Evolutionary conservation across 176 grass and related monocot genomes (phyloP).

Genomic region (Dactylis glomerata): DNA sequence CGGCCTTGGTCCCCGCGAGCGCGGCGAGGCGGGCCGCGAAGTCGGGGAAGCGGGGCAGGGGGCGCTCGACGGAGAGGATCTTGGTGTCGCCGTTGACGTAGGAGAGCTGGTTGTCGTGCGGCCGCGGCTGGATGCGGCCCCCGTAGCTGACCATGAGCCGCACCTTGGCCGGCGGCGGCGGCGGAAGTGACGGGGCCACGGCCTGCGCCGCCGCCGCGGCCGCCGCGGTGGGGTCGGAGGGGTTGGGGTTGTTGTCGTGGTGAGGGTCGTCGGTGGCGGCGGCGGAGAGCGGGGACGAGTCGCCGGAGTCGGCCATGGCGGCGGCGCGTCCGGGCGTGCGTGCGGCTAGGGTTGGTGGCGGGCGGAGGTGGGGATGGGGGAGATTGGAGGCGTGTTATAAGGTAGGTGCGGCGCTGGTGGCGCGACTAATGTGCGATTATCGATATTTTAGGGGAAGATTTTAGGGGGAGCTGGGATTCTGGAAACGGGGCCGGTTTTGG

Average conservation of each 20-base stretch:
- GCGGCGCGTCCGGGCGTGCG: background rate
- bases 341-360: constrained; percentile 37
- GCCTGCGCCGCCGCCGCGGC: background rate
- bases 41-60: constrained; percentile 57
- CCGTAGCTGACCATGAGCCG: constrained; percentile 97
- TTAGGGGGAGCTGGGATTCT: constrained; percentile 7
- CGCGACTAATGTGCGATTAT: background rate
- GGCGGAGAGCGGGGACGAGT: constrained; percentile 63
- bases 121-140: constrained; percentile 84
- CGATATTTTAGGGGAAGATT: background rate
- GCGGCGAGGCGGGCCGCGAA: constrained; percentile 53
- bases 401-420: background rate
- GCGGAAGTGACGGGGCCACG: background rate
- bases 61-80: constrained; percentile 86
- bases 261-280: constrained; percentile 41
- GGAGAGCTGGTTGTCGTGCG: constrained; percentile 78
- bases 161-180: constrained; percentile 24
- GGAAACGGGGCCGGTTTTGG: constrained; percentile 12
- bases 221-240: background rate
- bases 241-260: constrained; percentile 31
- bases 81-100: constrained; percentile 97
- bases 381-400: constrained; percentile 34
- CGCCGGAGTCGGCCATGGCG: constrained; percentile 71
- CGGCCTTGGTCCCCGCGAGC: constrained; percentile 15
- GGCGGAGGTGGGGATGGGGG: background rate